A percentile compares a stretch with the other conserved stretches of the same genome.
These are phyloP conservation scores for Xylaria hypoxylon DNA, from an alignment of 2,329 filamentous ascomycete genomes.

Conservation along the genomic window DNA sequence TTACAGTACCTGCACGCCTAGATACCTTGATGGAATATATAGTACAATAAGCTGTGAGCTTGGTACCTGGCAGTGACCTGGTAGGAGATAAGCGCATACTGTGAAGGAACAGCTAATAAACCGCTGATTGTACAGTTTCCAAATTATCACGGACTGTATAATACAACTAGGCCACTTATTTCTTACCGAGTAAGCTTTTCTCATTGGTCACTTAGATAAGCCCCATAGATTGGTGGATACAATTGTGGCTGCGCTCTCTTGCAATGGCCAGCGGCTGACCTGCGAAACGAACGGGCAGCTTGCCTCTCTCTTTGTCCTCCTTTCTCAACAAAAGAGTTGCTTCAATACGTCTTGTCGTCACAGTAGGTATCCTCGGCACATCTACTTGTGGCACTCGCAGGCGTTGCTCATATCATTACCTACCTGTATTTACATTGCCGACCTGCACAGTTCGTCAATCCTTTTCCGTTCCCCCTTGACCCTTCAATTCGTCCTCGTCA, in stretches of 20 bases:
- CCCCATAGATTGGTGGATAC: slow-evolving; percentile 14
- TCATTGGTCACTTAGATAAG: slow-evolving; percentile 21
- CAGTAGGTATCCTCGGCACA: slow-evolving; percentile 37
- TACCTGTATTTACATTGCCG: slow-evolving; percentile 35
- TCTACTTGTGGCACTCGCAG: slow-evolving; percentile 42
- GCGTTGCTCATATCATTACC: slow-evolving; percentile 22
- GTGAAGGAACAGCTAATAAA: neutral
- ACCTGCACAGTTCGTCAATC: slow-evolving; percentile 52
- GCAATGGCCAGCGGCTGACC: slow-evolving; percentile 18
- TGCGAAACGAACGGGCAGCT: neutral
- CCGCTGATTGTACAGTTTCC: neutral
- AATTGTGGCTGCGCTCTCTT: slow-evolving; percentile 27
- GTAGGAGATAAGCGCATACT: neutral
- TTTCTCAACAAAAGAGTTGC: slow-evolving; percentile 34
- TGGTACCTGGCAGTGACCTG: too few relatives aligned
- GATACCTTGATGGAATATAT: too few relatives aligned
- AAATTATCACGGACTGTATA: neutral
- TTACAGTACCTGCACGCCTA: too few relatives aligned
- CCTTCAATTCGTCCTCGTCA: slow-evolving; percentile 39
- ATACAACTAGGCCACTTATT: neutral
- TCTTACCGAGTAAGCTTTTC: neutral
- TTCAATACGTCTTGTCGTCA: slow-evolving; percentile 27
- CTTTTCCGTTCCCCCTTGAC: slow-evolving; percentile 43
- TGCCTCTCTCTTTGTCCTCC: slow-evolving; percentile 38
- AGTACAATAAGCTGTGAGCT: neutral